Conservation (phyloP, 2,329 filamentous ascomycete species). For the Ophiostoma sp. region DNA sequence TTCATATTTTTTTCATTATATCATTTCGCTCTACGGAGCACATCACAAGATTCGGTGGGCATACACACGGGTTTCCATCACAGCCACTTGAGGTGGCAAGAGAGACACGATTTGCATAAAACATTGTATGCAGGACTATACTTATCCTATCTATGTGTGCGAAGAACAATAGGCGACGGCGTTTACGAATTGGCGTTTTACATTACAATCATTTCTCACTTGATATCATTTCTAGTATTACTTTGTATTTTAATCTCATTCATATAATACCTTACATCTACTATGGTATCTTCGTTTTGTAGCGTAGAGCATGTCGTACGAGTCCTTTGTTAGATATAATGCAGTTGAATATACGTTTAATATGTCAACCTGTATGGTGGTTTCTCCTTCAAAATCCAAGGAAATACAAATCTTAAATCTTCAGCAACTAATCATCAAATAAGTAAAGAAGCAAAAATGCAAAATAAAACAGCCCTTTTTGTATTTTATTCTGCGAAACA, state of each 20-base stretch:
- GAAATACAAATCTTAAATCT: too few relatives aligned
- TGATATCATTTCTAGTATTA: background rate
- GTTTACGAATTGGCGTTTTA: constrained; percentile 10
- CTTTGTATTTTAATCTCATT: background rate
- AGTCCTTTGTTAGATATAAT: too few relatives aligned
- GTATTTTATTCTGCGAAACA: too few relatives aligned
- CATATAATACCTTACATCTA: background rate
- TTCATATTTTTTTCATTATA: background rate
- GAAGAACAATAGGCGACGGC: constrained; percentile 10
- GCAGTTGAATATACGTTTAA: too few relatives aligned
- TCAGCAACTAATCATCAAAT: too few relatives aligned
- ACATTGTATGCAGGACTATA: background rate
- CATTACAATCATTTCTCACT: background rate
- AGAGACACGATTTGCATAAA: constrained; percentile 8
- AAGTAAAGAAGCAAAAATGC: too few relatives aligned
- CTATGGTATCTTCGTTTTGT: background rate
- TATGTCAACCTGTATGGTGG: too few relatives aligned
- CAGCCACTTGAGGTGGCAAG: background rate
- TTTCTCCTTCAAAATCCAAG: too few relatives aligned
- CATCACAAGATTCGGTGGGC: background rate
- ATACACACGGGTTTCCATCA: background rate
- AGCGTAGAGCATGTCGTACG: too few relatives aligned
- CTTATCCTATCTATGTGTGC: background rate
- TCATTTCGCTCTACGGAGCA: background rate
- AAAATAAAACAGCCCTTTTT: too few relatives aligned